Base-by-base conservation (phyloP, 2,329 filamentous ascomycete species). In the Fusarium algeriense region DNA sequence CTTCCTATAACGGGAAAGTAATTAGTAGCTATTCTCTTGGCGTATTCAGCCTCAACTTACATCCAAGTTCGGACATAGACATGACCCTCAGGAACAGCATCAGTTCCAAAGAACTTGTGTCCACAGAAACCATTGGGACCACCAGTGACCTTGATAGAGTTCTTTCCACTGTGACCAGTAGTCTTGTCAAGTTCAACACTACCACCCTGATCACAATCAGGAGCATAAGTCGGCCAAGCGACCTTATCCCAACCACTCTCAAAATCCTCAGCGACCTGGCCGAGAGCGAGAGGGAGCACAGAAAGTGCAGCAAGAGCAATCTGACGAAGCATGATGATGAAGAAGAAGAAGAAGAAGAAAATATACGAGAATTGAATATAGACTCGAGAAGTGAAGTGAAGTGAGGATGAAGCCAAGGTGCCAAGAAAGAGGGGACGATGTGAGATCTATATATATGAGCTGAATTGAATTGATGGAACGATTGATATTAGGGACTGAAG, bases 51-150 rank as follows among this genome's bases (percentile, higher is more conserved):
- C 3, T 13, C 3, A 44, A 83, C 87, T 83, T 81, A 89, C 88
- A 90, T 63, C 71, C 80, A 90, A 20, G 83, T 81, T 69, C 87
- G 77, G 28, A 90, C 87, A 60, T 89, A 90, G 57, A 90, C 80
- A 75, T 90, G 85, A 4, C 88, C 88, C 55, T 76, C 83, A 1
- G 88, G 88, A 5, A 90, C 80, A 48, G 85, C 83, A 2, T 81
- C 87, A 3, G 88, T 90, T 64, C 88, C 88, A 63, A 90, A 86
- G 79, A 90, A 90, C 48, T 89, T 86, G 75, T 90, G 88, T 28
- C 86, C 86, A 60, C 86, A 88, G 78, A 85, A 88, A 7, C 86
- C 86, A 44, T 85, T 85, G 1, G 84, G 6, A 4, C 64, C 84
- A 45, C 86, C 85, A 48, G 82, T 84, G 20, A 88, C 87, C 48